A percentile compares a stretch with the other conserved stretches of the same genome.
phyloP scores from a whole-genome alignment of 176 grass and related monocot genomes.

The Zoysia pacifica region DNA sequence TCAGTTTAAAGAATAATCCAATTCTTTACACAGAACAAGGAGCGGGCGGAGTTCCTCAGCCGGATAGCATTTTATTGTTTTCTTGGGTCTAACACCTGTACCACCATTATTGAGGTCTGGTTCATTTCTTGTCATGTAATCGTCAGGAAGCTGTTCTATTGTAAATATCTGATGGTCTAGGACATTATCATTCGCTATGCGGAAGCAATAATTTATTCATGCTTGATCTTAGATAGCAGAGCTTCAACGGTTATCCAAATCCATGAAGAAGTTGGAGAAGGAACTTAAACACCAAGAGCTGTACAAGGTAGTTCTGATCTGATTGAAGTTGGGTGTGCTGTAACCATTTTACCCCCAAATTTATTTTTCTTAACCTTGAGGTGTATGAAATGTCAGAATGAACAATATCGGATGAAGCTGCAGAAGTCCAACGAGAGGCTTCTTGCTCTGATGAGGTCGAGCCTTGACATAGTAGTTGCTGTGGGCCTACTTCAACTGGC shows the following conservation, averaged over 20 bases:
- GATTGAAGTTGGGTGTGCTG: background rate
- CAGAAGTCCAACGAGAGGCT: conserved; percentile 78
- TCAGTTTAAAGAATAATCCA: background rate
- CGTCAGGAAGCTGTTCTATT: background rate
- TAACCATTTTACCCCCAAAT: background rate
- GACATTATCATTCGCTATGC: background rate
- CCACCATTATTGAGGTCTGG: conserved; percentile 62
- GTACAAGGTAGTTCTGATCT: conserved; percentile 39
- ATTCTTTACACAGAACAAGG: conserved; percentile 63
- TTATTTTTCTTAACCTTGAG: background rate
- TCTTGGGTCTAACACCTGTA: conserved; percentile 70
- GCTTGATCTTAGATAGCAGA: conserved; percentile 51
- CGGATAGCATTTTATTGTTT: conserved; percentile 79
- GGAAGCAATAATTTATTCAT: background rate
- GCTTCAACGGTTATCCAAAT: conserved; percentile 63
- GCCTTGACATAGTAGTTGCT: conserved; percentile 71
- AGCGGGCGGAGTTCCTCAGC: conserved; percentile 63
- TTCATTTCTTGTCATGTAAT: background rate
- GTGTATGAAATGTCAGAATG: conserved; percentile 45
- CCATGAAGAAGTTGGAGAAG: conserved; percentile 78
- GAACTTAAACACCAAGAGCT: conserved; percentile 62
- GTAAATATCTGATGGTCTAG: background rate
- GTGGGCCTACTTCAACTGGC: conserved; percentile 81
- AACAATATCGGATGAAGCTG: conserved; percentile 75
- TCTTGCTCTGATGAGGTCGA: conserved; percentile 69